These are phyloP conservation scores for Sanghuangporus baumii DNA, from an alignment of 1,284 basidiomycete species.

Conservation along the genomic window DNA sequence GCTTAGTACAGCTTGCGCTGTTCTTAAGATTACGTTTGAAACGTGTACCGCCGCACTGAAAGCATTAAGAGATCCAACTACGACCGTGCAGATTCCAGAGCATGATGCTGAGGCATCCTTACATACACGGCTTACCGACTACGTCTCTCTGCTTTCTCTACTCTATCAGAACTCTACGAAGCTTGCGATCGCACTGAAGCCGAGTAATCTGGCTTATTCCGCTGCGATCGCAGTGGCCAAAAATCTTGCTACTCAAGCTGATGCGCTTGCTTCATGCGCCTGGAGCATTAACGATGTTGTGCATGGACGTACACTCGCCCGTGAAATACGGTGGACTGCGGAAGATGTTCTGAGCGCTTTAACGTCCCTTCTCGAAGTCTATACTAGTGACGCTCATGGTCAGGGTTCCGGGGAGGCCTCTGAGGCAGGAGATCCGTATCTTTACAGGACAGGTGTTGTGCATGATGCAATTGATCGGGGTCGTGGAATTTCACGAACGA, in stretches of 20 bases:
- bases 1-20: conserved; percentile 10
- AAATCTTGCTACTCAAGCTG: conserved; percentile 49
- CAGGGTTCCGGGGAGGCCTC: conserved; percentile 17
- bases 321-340: conserved; percentile 40
- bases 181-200: conserved; percentile 58
- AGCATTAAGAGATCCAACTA: conserved; percentile 8
- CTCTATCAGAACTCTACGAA: conserved; percentile 60
- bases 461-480: conserved; percentile 60
- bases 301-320: conserved; percentile 51
- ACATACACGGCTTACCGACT: conserved; percentile 32
- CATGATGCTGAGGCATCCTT: conserved; percentile 4
- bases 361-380: conserved; percentile 34
- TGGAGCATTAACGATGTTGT: conserved; percentile 39
- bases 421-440: conserved; percentile 41
- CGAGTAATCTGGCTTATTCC: conserved; percentile 48
- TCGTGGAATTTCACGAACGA: conserved; percentile 50
- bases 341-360: conserved; percentile 44
- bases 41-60: conserved; percentile 12
- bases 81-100: neutral
- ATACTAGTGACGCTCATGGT: conserved; percentile 25
- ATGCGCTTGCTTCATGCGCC: conserved; percentile 54
- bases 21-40: conserved; percentile 7
- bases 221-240: conserved; percentile 51
- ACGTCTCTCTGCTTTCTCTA: conserved; percentile 54
- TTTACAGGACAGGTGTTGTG: conserved; percentile 55